Conservation (phyloP, 202 grass and related monocot genomes). For the Hordeum pubiflorum region DNA sequence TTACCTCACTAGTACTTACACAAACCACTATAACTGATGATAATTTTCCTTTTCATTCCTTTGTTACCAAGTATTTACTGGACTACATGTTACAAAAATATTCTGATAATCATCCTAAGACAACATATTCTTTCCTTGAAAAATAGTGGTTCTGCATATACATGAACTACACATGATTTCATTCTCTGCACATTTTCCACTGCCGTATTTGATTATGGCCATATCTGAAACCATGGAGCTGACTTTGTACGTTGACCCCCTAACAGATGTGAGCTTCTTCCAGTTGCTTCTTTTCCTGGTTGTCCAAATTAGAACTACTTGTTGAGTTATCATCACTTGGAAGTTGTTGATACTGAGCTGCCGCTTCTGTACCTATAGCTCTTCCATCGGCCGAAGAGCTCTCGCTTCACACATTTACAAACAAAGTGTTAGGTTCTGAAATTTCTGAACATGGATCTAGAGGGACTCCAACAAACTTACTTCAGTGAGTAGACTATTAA, state of each 20-base stretch:
- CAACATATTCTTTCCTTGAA: background rate
- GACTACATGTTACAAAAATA: background rate
- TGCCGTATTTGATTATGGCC: background rate
- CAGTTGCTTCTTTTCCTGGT: conserved; percentile 15
- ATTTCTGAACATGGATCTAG: background rate
- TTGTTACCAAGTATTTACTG: background rate
- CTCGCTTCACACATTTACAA: conserved; percentile 29
- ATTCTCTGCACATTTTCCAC: background rate
- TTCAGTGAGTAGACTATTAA: conserved; percentile 65
- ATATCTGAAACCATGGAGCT: background rate
- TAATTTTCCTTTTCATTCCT: background rate
- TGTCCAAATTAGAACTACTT: background rate
- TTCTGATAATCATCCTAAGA: background rate
- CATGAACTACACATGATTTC: background rate
- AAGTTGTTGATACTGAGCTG: conserved; percentile 33
- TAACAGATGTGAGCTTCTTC: conserved; percentile 36
- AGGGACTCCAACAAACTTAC: conserved; percentile 29
- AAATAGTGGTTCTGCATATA: background rate
- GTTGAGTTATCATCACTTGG: conserved; percentile 29
- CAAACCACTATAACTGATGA: background rate
- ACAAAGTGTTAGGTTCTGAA: conserved; percentile 11
- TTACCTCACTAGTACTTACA: background rate
- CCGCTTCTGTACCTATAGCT: conserved; percentile 1
- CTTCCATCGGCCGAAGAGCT: conserved; percentile 2
- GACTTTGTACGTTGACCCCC: conserved; percentile 6